Evolutionary conservation across 148 eudicot genomes (phyloP).

Genomic region (Cornus suecica): DNA sequence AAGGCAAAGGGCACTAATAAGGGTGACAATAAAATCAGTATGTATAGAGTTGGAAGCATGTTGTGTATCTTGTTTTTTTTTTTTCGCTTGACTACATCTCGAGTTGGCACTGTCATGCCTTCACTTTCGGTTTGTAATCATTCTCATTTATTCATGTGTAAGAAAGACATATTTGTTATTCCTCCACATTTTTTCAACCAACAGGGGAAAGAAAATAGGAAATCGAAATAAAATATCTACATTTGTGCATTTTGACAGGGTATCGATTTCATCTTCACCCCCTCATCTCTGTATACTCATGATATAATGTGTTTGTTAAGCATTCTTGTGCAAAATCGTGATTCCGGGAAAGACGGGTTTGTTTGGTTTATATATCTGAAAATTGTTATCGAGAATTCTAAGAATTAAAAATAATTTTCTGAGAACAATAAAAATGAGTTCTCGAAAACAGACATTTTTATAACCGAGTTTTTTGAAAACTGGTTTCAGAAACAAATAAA

Average conservation of each 20-base stretch:
- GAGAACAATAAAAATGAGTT: no score
- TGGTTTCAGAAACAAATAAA: no score
- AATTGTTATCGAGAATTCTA: no score
- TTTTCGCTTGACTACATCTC: slow-evolving; percentile 8
- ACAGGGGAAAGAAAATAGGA: no score
- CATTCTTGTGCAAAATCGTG: not conserved
- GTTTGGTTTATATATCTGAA: no score
- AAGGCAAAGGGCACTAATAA: slow-evolving; percentile 60
- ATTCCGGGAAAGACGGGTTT: no score
- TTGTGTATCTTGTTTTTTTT: slow-evolving; percentile 15
- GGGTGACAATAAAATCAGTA: not conserved
- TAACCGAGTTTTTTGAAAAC: no score
- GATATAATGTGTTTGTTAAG: no score
- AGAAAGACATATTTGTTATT: slow-evolving; percentile 4
- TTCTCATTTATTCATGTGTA: not conserved
- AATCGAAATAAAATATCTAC: no score
- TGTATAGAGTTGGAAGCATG: slow-evolving; percentile 25
- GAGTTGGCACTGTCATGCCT: not conserved
- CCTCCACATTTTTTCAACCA: not conserved
- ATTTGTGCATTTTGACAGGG: slow-evolving; percentile 7
- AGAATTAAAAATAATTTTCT: no score
- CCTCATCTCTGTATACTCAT: not conserved
- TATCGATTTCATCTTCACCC: not conserved
- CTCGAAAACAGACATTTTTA: no score
- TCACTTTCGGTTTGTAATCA: not conserved